Evolutionary conservation across 1,284 basidiomycete genomes (phyloP).

Genomic region (Cerioporus squamosus): DNA sequence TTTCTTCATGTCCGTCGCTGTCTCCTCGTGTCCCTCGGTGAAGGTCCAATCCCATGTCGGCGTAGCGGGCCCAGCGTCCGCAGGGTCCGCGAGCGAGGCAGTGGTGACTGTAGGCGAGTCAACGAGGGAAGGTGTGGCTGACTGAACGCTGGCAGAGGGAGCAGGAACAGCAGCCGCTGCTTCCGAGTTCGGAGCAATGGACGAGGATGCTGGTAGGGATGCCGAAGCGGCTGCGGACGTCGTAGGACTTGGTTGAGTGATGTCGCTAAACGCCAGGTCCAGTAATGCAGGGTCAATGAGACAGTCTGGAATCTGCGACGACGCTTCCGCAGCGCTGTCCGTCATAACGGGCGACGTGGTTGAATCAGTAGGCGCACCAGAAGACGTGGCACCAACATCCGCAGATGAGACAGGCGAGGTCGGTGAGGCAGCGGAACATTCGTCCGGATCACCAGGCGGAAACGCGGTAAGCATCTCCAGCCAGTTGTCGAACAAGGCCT

Average conservation of each 20-base stretch:
- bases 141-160: neutral
- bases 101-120: constrained; percentile 42
- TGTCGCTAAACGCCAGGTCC: constrained; percentile 26
- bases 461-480: constrained; percentile 24
- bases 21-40: constrained; percentile 4
- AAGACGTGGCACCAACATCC: too few relatives aligned
- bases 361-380: neutral
- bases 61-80: constrained; percentile 21
- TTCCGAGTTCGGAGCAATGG: too few relatives aligned
- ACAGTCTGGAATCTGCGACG: constrained; percentile 25
- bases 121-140: constrained; percentile 31
- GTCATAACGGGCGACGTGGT: neutral
- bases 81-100: constrained; percentile 40
- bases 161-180: neutral
- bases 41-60: constrained; percentile 23
- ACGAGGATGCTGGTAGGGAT: neutral
- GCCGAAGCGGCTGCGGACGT: neutral
- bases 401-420: constrained; percentile 10
- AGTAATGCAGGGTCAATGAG: constrained; percentile 44
- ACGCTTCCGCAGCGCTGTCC: neutral
- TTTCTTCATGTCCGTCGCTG: constrained; percentile 15
- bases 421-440: constrained; percentile 12
- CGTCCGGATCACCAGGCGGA: constrained; percentile 29
- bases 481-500: constrained; percentile 29
- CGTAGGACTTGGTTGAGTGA: neutral